Percentiles rank a stretch among this genome's conserved stretches.
Evolutionary conservation across 2,329 filamentous ascomycete genomes (phyloP).

Genomic region (Stemphylium lycopersici): DNA sequence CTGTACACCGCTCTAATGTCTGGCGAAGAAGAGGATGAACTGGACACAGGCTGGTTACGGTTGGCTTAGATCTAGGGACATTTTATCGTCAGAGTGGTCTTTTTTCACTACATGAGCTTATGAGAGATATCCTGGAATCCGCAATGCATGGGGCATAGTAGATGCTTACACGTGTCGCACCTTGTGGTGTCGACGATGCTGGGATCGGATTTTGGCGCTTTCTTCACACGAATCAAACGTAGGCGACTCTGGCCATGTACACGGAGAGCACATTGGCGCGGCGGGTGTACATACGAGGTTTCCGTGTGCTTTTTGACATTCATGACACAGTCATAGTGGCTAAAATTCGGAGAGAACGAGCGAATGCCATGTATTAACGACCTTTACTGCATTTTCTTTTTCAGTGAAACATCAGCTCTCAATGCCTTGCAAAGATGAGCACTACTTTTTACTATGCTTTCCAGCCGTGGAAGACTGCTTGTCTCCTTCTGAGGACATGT

Average conservation of each 20-base stretch:
- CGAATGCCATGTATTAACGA: conserved; percentile 14
- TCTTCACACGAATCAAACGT: background rate
- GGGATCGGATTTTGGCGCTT: conserved; percentile 5
- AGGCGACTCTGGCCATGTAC: background rate
- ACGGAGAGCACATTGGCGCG: conserved; percentile 7
- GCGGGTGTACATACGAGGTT: conserved; percentile 16
- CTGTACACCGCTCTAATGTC: conserved; percentile 37
- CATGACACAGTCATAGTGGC: conserved; percentile 14
- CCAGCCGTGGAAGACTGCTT: background rate
- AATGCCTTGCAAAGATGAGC: background rate
- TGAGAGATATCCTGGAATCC: conserved; percentile 34
- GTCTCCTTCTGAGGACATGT: background rate
- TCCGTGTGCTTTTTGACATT: conserved; percentile 17
- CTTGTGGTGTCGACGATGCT: conserved; percentile 11
- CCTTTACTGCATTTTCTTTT: background rate
- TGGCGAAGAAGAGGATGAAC: conserved; percentile 14
- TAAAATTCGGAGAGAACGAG: conserved; percentile 2
- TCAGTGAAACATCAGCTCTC: background rate
- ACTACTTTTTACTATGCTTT: background rate
- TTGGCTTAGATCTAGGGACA: conserved; percentile 18
- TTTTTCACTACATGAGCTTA: conserved; percentile 33
- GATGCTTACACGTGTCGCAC: conserved; percentile 10
- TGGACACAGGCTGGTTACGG: conserved; percentile 21
- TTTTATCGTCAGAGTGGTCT: conserved; percentile 8
- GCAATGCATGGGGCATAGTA: conserved; percentile 19